Conservation (phyloP, 768 basidiomycete species). For the Podaxis sp. region DNA sequence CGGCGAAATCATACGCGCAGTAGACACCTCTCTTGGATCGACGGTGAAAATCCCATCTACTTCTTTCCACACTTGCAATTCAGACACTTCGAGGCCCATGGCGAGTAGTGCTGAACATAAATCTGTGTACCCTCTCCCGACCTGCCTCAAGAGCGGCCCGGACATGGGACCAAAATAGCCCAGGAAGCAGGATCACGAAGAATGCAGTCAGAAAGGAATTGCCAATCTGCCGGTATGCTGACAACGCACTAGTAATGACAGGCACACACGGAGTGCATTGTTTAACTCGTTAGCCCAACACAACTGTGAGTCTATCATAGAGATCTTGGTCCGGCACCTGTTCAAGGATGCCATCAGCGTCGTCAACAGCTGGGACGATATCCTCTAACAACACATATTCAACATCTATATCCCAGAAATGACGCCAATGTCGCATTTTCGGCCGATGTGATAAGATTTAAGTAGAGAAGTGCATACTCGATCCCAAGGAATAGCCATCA, state of each 20-base stretch:
- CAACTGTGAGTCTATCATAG: slow-evolving; percentile 74
- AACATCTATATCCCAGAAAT: slow-evolving; percentile 81
- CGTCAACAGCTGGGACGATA: slow-evolving; percentile 71
- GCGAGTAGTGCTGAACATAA: slow-evolving; percentile 92
- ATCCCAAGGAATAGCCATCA: slow-evolving; percentile 87
- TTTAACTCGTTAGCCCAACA: slow-evolving; percentile 75
- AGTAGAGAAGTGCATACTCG: slow-evolving; percentile 46
- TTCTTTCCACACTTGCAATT: slow-evolving; percentile 99
- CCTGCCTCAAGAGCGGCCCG: slow-evolving; percentile 87
- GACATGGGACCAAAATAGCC: slow-evolving; percentile 97
- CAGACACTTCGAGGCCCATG: slow-evolving; percentile 84
- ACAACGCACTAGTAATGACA: slow-evolving; percentile 78
- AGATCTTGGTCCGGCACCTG: slow-evolving; percentile 82
- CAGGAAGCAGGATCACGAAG: slow-evolving; percentile 24
- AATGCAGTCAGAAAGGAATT: not conserved
- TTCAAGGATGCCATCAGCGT: slow-evolving; percentile 42
- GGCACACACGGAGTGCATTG: slow-evolving; percentile 84
- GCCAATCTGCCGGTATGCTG: not conserved
- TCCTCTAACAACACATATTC: slow-evolving; percentile 94
- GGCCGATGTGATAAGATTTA: not conserved
- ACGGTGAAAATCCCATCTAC: slow-evolving; percentile 99
- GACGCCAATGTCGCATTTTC: not conserved
- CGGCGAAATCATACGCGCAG: slow-evolving; percentile 92
- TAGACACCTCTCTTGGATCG: slow-evolving; percentile 94
- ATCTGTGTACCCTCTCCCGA: slow-evolving; percentile 97